A percentile compares a stretch with the other conserved stretches of the same genome.
Evolutionary conservation across 2,329 filamentous ascomycete species (phyloP).

Genomic region (Monosporascus sp.): DNA sequence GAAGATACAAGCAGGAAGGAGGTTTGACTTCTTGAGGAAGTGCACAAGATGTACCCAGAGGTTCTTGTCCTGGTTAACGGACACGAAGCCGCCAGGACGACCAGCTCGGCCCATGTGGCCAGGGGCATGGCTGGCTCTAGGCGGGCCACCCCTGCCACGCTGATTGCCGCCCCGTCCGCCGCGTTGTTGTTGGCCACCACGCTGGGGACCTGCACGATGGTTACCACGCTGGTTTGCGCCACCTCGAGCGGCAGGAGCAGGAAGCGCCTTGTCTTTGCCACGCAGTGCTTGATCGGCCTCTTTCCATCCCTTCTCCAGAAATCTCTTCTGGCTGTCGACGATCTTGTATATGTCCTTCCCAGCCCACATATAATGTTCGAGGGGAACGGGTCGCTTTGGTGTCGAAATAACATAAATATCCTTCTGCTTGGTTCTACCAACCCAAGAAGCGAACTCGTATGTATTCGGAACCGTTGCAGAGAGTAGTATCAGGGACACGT

Average conservation of each 20-base stretch:
- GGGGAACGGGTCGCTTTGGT: slow-evolving; percentile 85
- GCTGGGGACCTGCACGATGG: slow-evolving; percentile 45
- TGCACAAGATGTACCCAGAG: slow-evolving; percentile 96
- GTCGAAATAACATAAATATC: slow-evolving; percentile 99
- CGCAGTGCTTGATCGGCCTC: slow-evolving; percentile 79
- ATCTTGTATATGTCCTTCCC: slow-evolving; percentile 91
- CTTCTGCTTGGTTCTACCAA: slow-evolving; percentile 95
- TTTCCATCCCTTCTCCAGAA: slow-evolving; percentile 91
- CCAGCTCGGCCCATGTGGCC: slow-evolving; percentile 91
- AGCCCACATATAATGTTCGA: slow-evolving; percentile 96
- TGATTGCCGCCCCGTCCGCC: slow-evolving; percentile 47
- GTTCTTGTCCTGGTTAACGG: slow-evolving; percentile 89
- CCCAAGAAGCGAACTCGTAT: slow-evolving; percentile 96
- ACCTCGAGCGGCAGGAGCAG: slow-evolving; percentile 39
- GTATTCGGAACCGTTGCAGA: slow-evolving; percentile 98
- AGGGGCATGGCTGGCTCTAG: slow-evolving; percentile 55
- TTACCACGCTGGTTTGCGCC: slow-evolving; percentile 47
- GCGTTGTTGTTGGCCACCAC: slow-evolving; percentile 45
- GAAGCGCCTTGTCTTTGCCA: slow-evolving; percentile 66
- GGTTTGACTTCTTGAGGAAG: slow-evolving; percentile 77
- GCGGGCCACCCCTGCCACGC: slow-evolving; percentile 53
- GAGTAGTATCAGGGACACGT: slow-evolving; percentile 89
- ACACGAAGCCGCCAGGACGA: slow-evolving; percentile 78
- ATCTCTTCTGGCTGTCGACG: slow-evolving; percentile 86
- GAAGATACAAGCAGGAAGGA: slow-evolving; percentile 93